Conservation (phyloP, 2,329 filamentous ascomycete genomes). For the Botrytis pseudocinerea region DNA sequence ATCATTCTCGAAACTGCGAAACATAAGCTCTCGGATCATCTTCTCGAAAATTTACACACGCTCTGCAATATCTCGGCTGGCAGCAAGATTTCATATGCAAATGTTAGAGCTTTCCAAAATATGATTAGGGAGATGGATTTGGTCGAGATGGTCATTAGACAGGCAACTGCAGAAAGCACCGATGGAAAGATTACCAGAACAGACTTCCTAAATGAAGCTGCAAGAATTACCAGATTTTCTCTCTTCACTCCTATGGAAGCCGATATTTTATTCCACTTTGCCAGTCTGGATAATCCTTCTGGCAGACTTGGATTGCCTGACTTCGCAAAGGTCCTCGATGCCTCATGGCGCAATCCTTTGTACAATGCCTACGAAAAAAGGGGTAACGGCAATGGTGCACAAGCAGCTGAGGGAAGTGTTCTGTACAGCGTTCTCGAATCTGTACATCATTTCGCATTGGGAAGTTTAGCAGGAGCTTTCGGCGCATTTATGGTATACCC, state of each 20-base stretch:
- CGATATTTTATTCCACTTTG: slow-evolving; percentile 98
- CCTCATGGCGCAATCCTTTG: slow-evolving; percentile 74
- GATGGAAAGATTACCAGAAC: slow-evolving; percentile 93
- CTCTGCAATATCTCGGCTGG: slow-evolving; percentile 92
- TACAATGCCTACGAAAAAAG: slow-evolving; percentile 35
- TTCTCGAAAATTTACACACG: slow-evolving; percentile 85
- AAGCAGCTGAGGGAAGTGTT: slow-evolving; percentile 56
- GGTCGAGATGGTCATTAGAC: slow-evolving; percentile 88
- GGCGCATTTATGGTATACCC: slow-evolving; percentile 99
- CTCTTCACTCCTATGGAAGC: slow-evolving; percentile 98
- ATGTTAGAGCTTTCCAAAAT: slow-evolving; percentile 96
- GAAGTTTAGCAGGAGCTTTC: slow-evolving; percentile 89
- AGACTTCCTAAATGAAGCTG: slow-evolving; percentile 93
- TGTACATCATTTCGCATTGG: slow-evolving; percentile 85
- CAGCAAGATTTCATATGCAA: slow-evolving; percentile 95
- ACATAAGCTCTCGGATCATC: slow-evolving; percentile 96
- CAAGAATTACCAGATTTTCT: slow-evolving; percentile 87
- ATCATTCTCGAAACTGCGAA: slow-evolving; percentile 91
- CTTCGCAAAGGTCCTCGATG: slow-evolving; percentile 93
- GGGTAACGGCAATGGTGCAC: slow-evolving; percentile 47
- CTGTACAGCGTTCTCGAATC: slow-evolving; percentile 71
- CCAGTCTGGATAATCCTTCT: slow-evolving; percentile 84
- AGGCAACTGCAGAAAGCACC: slow-evolving; percentile 76
- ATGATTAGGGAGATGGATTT: slow-evolving; percentile 97
- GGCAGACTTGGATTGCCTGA: slow-evolving; percentile 79